Evolutionary conservation across 2,329 filamentous ascomycete species (phyloP).

Genomic region (Arthroderma sp.): DNA sequence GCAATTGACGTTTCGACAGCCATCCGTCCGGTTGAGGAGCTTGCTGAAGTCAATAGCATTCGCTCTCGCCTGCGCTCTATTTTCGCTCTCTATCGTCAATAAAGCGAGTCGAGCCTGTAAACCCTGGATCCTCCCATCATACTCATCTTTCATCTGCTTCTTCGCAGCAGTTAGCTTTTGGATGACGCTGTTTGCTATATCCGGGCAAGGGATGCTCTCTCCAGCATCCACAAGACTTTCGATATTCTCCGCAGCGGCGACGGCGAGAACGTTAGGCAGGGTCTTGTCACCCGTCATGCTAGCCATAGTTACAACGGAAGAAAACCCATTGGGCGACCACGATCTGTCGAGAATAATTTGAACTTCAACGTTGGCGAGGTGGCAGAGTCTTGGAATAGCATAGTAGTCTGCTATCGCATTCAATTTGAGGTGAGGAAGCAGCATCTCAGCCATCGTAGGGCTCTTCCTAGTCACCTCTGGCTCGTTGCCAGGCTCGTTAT

Average conservation of each 20-base stretch:
- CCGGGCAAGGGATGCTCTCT: too few species aligned
- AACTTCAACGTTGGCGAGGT: conserved; percentile 4
- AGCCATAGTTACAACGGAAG: neutral
- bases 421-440: neutral
- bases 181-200: too few species aligned
- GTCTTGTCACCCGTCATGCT: conserved; percentile 2
- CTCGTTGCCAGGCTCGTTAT: too few species aligned
- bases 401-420: conserved; percentile 11
- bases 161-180: too few species aligned
- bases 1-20: too few species aligned
- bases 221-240: neutral
- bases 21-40: too few species aligned
- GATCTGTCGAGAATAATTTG: neutral
- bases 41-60: too few species aligned
- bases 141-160: too few species aligned
- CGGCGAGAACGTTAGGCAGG: conserved; percentile 2
- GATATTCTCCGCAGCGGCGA: neutral
- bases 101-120: too few species aligned
- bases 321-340: neutral
- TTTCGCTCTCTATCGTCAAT: too few species aligned
- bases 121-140: too few species aligned
- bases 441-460: neutral
- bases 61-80: too few species aligned
- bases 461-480: neutral
- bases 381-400: conserved; percentile 4